A percentile compares a stretch with the other conserved stretches of the same genome.
phyloP scores from a whole-genome alignment of 2,329 filamentous ascomycete species.

The Ambrosiella beaveri region DNA sequence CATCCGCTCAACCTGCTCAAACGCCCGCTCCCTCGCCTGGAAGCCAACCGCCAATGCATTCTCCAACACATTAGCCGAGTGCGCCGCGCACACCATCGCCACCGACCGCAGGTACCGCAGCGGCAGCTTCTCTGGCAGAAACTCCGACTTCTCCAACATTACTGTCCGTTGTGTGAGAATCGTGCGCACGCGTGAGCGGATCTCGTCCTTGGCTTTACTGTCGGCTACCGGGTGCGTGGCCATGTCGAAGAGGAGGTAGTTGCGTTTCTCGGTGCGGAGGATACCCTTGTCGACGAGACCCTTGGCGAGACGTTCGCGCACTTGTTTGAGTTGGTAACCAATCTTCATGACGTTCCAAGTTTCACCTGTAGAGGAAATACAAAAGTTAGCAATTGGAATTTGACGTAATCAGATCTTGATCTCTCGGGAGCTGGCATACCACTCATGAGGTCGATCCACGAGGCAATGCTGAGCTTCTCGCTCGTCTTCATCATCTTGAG shows the following conservation, averaged over 20 bases:
- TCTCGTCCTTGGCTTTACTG: slow-evolving; percentile 92
- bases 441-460: slow-evolving; percentile 98
- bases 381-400: slow-evolving; percentile 2
- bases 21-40: slow-evolving; percentile 83
- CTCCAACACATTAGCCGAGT: slow-evolving; percentile 93
- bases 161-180: slow-evolving; percentile 88
- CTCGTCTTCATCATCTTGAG: slow-evolving; percentile 99
- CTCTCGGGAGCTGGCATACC: slow-evolving; percentile 33
- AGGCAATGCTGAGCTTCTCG: slow-evolving; percentile 99
- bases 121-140: slow-evolving; percentile 84
- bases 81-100: slow-evolving; percentile 92
- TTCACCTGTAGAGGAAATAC: slow-evolving; percentile 46
- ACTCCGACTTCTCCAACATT: slow-evolving; percentile 69
- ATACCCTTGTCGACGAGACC: slow-evolving; percentile 98
- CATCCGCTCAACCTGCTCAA: slow-evolving; percentile 91
- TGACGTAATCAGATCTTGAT: not conserved
- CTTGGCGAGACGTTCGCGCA: slow-evolving; percentile 91
- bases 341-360: slow-evolving; percentile 99
- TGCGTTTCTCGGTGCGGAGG: slow-evolving; percentile 94
- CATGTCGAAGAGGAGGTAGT: slow-evolving; percentile 99
- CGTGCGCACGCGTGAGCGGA: slow-evolving; percentile 78
- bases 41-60: slow-evolving; percentile 95
- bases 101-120: slow-evolving; percentile 86
- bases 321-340: slow-evolving; percentile 97
- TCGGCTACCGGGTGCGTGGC: slow-evolving; percentile 95